Evolutionary conservation across 2,329 filamentous ascomycete genomes (phyloP), one percentile per base, ranked within the genome.

Genomic region (Corinectria fuckeliana): DNA sequence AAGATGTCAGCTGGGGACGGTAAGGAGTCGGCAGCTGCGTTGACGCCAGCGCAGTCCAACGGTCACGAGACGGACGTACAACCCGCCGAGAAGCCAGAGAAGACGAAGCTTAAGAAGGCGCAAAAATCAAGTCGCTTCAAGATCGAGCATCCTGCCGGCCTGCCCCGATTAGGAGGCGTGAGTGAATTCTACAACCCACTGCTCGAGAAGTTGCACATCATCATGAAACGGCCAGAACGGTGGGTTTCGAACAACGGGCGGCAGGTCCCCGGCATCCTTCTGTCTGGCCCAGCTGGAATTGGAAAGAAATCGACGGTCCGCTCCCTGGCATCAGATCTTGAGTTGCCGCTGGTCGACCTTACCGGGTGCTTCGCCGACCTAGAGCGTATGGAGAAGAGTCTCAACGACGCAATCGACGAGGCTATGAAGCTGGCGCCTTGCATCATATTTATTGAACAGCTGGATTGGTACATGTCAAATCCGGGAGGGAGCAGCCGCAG

Each of bases 371-470:
- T 81, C 2, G 61, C 70, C 2, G 76, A 78, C n/a, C 68, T 68
- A 0, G 78, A 81, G 39, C 75, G 76, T 25, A 63, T 78, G 56
- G 75, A 76, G 32, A 78, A 73, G 66, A 76, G 73, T 30, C 58
- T 81, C 0, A 67, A 69, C 3, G 78, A 81, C 20, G 77, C 76
- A 2, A 64, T 80, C 1, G 93, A 98, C 11, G 91, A 95, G 71
- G 95, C 95, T 0, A 92, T 91, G 73, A 85, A 87, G 55, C 83
- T 93, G 34, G 93, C 94, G 0, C 95, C 95, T 0, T 96, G 92
- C 70, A 82, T 99, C 5, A 84, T 99, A 4, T 96, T 97, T 71
- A 91, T 98, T 57, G 93, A 97, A 67, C 90, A 97, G 67, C 91
- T 98, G 51, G 93, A 99, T 75, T 64, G 67, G 57, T 89, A 90